Evolutionary conservation across 768 basidiomycete genomes (phyloP).

Genomic region (Pulveroboletus sp.): DNA sequence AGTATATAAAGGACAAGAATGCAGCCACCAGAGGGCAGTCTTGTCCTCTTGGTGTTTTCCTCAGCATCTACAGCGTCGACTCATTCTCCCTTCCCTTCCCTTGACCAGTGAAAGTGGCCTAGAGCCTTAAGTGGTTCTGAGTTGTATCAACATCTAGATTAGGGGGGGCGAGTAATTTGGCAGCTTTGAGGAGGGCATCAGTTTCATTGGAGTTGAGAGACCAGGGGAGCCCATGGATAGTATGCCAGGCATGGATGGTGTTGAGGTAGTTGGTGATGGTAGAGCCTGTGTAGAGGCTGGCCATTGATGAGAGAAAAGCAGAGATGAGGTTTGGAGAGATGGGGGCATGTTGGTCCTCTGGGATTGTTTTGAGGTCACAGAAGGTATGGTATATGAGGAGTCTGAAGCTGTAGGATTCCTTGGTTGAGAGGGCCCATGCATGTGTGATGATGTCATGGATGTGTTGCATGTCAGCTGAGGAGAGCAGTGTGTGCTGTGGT

Average conservation of each 20-base stretch:
- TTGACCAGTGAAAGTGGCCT: too few species aligned
- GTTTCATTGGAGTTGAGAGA: conserved; percentile 2
- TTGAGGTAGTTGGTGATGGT: conserved; percentile 15
- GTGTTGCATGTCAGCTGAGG: not conserved
- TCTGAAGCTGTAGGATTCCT: conserved; percentile 36
- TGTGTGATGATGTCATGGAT: not conserved
- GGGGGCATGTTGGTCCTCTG: conserved; percentile 15
- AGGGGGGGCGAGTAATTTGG: conserved; percentile 5
- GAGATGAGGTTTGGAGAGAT: conserved; percentile 7
- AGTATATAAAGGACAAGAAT: too few species aligned
- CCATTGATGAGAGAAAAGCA: conserved; percentile 7
- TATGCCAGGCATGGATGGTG: conserved; percentile 25
- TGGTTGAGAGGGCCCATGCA: not conserved
- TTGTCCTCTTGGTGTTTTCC: too few species aligned
- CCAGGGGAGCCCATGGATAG: conserved; percentile 23
- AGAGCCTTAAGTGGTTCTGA: too few species aligned
- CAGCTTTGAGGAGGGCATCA: conserved; percentile 14
- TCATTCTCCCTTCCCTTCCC: too few species aligned
- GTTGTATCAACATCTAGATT: too few species aligned
- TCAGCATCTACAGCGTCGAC: too few species aligned
- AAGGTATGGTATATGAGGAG: conserved; percentile 39
- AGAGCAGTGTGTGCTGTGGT: too few species aligned
- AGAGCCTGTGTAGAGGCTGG: not conserved
- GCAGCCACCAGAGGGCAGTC: too few species aligned
- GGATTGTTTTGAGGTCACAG: conserved; percentile 23